Conservation (phyloP, 2,329 filamentous ascomycete species). For the Xylariaceae sp. region DNA sequence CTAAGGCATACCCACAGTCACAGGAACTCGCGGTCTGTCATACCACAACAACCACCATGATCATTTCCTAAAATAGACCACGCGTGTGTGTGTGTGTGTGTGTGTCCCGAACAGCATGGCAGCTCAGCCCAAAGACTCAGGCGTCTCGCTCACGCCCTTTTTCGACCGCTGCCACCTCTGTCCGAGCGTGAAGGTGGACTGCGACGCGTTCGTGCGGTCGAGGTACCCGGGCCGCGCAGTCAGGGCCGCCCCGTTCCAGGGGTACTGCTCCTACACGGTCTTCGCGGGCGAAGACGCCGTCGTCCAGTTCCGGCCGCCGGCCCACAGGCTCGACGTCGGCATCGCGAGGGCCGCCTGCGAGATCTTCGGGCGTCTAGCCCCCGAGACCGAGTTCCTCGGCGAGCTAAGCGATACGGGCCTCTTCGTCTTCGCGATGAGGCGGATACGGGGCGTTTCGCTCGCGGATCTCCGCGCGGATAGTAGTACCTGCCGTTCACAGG, state of each 20-base stretch:
- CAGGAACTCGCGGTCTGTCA: neutral
- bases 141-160: slow-evolving; percentile 30
- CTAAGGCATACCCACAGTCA: too few species aligned
- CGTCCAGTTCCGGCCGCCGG: slow-evolving; percentile 52
- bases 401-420: slow-evolving; percentile 37
- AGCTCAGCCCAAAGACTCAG: slow-evolving; percentile 30
- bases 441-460: slow-evolving; percentile 46
- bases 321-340: slow-evolving; percentile 45
- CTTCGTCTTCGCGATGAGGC: slow-evolving; percentile 46
- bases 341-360: slow-evolving; percentile 42
- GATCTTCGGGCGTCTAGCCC: slow-evolving; percentile 47
- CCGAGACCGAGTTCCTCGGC: slow-evolving; percentile 44
- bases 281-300: slow-evolving; percentile 42
- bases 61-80: neutral
- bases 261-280: slow-evolving; percentile 57
- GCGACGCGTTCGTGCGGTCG: slow-evolving; percentile 39
- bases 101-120: slow-evolving; percentile 20
- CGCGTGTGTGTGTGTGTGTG: neutral
- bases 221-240: slow-evolving; percentile 38
- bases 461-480: slow-evolving; percentile 33
- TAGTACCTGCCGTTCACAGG: neutral
- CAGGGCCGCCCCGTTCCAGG: slow-evolving; percentile 44
- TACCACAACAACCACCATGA: neutral
- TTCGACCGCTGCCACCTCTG: slow-evolving; percentile 37
- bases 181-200: slow-evolving; percentile 29